These are phyloP conservation scores for Penicillium robsamsonii DNA, from an alignment of 495 filamentous ascomycete genomes.

Conservation along the genomic window DNA sequence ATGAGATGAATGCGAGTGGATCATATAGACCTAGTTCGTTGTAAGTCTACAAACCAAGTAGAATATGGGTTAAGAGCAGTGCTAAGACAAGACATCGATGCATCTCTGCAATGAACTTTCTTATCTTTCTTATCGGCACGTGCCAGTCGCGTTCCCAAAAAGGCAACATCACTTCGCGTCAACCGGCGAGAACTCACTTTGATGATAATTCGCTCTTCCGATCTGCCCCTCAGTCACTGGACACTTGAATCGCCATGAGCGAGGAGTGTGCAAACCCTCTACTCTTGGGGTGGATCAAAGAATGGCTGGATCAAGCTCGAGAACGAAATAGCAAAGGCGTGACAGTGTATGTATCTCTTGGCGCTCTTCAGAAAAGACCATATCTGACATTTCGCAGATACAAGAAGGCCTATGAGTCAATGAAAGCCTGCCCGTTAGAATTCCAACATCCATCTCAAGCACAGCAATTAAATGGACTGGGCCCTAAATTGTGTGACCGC, in stretches of 20 bases:
- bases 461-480: constrained; percentile 69
- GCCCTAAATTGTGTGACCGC: constrained; percentile 65
- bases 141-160: constrained; percentile 22
- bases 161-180: constrained; percentile 26
- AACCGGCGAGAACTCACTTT: background rate
- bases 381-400: constrained; percentile 48
- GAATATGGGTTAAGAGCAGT: too few species aligned
- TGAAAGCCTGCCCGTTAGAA: constrained; percentile 72
- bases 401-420: constrained; percentile 76
- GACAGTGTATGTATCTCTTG: constrained; percentile 45
- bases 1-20: too few species aligned
- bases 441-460: constrained; percentile 76
- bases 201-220: background rate
- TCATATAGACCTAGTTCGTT: too few species aligned
- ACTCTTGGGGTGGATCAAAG: constrained; percentile 71
- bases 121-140: constrained; percentile 19
- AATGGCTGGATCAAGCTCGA: constrained; percentile 74
- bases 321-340: constrained; percentile 70
- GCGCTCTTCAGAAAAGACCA: background rate
- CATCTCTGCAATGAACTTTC: background rate
- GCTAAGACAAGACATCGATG: background rate
- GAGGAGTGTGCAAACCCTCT: constrained; percentile 68
- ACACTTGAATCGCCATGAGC: constrained; percentile 29
- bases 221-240: constrained; percentile 10
- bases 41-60: too few species aligned